Percentiles rank a stretch among this genome's conserved stretches.
These are phyloP conservation scores for Zanthoxylum bungeanum DNA, from an alignment of 345 rosid species.

Conservation along the genomic window DNA sequence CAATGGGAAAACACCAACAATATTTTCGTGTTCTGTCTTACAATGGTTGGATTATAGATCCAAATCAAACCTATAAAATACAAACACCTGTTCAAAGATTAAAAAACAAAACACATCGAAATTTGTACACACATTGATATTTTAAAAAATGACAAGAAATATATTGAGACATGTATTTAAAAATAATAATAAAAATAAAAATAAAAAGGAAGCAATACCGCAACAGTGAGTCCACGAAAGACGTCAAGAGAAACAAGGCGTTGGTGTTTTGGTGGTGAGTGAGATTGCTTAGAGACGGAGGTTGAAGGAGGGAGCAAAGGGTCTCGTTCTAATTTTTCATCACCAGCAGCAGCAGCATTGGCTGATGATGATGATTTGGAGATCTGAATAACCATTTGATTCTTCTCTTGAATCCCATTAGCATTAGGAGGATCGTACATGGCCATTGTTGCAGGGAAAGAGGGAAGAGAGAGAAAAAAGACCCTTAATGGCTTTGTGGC, in stretches of 20 bases:
- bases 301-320: constrained; percentile 10
- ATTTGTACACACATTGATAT: too few species aligned
- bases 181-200: too few species aligned
- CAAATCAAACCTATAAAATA: too few species aligned
- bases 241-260: constrained; percentile 70
- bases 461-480: background rate
- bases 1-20: too few species aligned
- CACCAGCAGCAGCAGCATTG: background rate
- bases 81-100: too few species aligned
- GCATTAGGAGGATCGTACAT: constrained; percentile 27
- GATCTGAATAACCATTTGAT: constrained; percentile 34
- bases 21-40: too few species aligned
- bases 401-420: background rate
- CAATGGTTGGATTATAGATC: too few species aligned
- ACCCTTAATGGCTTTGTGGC: background rate
- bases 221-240: constrained; percentile 73
- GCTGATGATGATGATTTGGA: constrained; percentile 10
- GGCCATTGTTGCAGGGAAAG: background rate
- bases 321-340: background rate
- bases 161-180: too few species aligned
- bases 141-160: too few species aligned
- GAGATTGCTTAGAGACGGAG: constrained; percentile 7
- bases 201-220: constrained; percentile 27
- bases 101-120: too few species aligned
- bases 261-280: constrained; percentile 5